Evolutionary conservation across 768 basidiomycete species (phyloP).

Genomic region (Mycena galericulata): DNA sequence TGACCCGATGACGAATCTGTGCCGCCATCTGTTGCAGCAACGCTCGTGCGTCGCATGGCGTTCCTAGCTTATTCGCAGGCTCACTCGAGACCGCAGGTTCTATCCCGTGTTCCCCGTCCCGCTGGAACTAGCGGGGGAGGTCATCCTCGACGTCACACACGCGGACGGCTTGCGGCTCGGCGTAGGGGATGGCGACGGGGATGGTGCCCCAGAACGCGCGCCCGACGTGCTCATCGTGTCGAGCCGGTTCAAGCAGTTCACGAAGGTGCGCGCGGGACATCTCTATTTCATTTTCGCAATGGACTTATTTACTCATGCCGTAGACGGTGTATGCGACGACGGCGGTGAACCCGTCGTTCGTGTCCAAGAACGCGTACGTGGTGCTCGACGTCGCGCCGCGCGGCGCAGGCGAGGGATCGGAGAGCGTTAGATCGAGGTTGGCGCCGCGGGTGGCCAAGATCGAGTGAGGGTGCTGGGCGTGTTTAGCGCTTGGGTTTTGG

Average conservation of each 20-base stretch:
- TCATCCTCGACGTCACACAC: constrained; percentile 93
- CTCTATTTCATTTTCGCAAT: neutral
- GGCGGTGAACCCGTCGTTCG: constrained; percentile 88
- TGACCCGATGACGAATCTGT: constrained; percentile 86
- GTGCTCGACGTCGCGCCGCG: constrained; percentile 52
- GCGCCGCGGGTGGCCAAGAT: constrained; percentile 11
- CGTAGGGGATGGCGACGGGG: constrained; percentile 39
- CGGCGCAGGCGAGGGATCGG: neutral
- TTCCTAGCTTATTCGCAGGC: constrained; percentile 4
- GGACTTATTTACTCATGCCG: neutral
- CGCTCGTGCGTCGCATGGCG: constrained; percentile 75
- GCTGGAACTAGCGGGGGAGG: constrained; percentile 75
- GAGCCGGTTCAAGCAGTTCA: constrained; percentile 90
- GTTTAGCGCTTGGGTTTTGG: too few species aligned
- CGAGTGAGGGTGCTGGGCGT: too few species aligned
- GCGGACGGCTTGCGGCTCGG: constrained; percentile 56
- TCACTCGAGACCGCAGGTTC: too few species aligned
- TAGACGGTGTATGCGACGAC: constrained; percentile 83
- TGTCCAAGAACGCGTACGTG: constrained; percentile 71
- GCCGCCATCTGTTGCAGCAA: constrained; percentile 87
- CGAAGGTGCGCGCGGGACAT: constrained; percentile 66
- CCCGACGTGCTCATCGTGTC: constrained; percentile 92
- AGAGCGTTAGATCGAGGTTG: constrained; percentile 4
- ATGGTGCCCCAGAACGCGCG: constrained; percentile 57
- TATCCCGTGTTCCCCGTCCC: constrained; percentile 96